Evolutionary conservation across 2,329 filamentous ascomycete genomes (phyloP), one percentile per base, ranked within the genome.

Genomic region (Beauveria rudraprayagi): DNA sequence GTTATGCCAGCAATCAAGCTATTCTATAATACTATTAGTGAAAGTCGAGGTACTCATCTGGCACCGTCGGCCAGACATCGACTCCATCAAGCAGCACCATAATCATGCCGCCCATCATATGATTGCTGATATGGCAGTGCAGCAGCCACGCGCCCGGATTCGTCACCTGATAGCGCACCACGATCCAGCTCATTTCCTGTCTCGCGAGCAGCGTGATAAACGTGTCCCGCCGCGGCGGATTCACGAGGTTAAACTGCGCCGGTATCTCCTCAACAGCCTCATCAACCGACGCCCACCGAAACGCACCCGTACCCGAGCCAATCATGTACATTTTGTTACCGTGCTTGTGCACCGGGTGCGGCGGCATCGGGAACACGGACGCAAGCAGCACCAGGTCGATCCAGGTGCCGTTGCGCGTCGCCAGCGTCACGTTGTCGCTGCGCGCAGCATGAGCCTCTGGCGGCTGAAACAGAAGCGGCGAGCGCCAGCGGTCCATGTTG

Each of bases 331-430:
- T 83, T 68, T 84, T 85, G 66, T 80, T 83, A 52, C 80, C 79
- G 70, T 88, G 85, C 73, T 86, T 86, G 76, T 88, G 85, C 56
- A 88, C 81, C 0, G 83, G 81, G 62, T 88, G 85, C 10, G 72
- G 67, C 0, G 74, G 82, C 66, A 83, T 80, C 7, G 79, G 72
- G 3, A 71, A 70, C 2, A 67, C 67, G n/a, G 70, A 68, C 2
- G 79, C 71, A 34, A 76, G 70, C 62, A 84, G 74, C 63, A 86
- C 73, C n/a, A 84, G 67, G 66, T 86, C 83, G 9, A 85, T 73
- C 82, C 82, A 85, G 2, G 77, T 75, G 64, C 73, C 70, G 61
- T 78, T 75, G 26, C 65, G 66, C 8, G 80, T 83, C 6, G 72
- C 71, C 61, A 83, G 75, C 19, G 79, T 81, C 43, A 81, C 72